Percentiles rank a stretch among this genome's conserved stretches.
Conservation (phyloP, 371 early-diverging fungal species). For the Syncephalis fuscata region DNA sequence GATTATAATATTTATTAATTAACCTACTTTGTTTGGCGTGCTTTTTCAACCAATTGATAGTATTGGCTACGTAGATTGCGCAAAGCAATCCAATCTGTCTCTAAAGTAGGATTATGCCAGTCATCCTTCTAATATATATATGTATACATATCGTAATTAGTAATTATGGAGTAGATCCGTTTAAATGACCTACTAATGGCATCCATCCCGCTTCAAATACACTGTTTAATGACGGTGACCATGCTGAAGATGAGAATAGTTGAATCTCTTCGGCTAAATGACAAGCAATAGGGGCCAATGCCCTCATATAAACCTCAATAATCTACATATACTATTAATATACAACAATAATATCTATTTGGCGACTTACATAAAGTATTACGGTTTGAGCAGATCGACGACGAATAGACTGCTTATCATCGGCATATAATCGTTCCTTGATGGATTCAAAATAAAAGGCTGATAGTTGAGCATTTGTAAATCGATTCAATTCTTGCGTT, state of each 20-base stretch:
- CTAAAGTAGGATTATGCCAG: not conserved
- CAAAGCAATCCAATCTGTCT: slow-evolving; percentile 30
- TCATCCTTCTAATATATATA: not conserved
- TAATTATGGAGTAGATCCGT: too few species aligned
- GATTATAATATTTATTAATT: not conserved
- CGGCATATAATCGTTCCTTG: slow-evolving; percentile 71
- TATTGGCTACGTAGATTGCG: slow-evolving; percentile 34
- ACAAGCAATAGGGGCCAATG: slow-evolving; percentile 49
- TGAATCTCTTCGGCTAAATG: slow-evolving; percentile 71
- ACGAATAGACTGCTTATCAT: slow-evolving; percentile 13
- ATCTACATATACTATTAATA: slow-evolving; percentile 11
- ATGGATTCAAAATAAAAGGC: slow-evolving; percentile 70
- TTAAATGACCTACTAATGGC: slow-evolving; percentile 16
- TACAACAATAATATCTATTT: not conserved
- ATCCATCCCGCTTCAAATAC: slow-evolving; percentile 51
- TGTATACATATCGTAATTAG: not conserved
- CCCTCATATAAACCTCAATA: slow-evolving; percentile 37
- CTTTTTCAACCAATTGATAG: slow-evolving; percentile 45
- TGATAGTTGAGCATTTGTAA: slow-evolving; percentile 50
- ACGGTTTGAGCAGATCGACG: slow-evolving; percentile 54
- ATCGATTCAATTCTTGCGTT: slow-evolving; percentile 41
- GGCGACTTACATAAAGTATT: slow-evolving; percentile 31
- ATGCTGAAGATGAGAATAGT: slow-evolving; percentile 30
- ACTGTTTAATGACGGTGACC: slow-evolving; percentile 22
- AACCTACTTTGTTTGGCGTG: slow-evolving; percentile 41